Evolutionary conservation across 257 asterid species (phyloP), one percentile per base, ranked within the genome.

Genomic region (Fraxinus americana): DNA sequence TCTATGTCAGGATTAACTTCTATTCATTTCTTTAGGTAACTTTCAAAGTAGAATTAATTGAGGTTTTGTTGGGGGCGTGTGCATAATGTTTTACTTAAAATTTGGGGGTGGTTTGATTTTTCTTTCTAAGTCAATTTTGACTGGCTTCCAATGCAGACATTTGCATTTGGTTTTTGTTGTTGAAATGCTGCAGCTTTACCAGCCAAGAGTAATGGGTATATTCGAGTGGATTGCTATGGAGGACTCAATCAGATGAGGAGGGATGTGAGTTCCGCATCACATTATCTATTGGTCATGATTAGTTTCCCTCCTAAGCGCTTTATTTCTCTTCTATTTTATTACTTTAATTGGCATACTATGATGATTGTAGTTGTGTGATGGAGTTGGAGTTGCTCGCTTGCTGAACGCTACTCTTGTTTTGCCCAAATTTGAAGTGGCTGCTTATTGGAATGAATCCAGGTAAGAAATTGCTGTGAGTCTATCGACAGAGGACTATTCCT

Each of bases 181-280:
- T 91, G 88, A 91, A 88, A 92, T 93, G 97, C 93, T 95, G 94
- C 98, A 96, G 99, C 92, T 85, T 88, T 91, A 82, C 92, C 94
- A 82, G 92, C 84, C 77, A 84, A 88, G 85, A 88, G 82, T 75
- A 96, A 93, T 82, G 98, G 99, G 67, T 96, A 92, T 78, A 80
- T 96, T 80, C 92, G 99, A 63, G 93, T 96, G 83, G 98, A 96
- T 89, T 96, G 99, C 91, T 96, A 91, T 80, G 99, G 99, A 79
- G 99, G 99, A 73, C 99, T 96, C 85, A 96, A 96, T 86, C 99
- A 96, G 90, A 93, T 96, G 99, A 93, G 98, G 87, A 90, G 99
- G 88, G 99, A 96, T 82, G 99, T 96, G 77, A 89, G 97, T 89
- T 32, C 75, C 83, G 38, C 14, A 30, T 77, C 71, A 17, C 23